Conservation (phyloP, 495 filamentous ascomycete species). For the Lophiostoma macrostomum region DNA sequence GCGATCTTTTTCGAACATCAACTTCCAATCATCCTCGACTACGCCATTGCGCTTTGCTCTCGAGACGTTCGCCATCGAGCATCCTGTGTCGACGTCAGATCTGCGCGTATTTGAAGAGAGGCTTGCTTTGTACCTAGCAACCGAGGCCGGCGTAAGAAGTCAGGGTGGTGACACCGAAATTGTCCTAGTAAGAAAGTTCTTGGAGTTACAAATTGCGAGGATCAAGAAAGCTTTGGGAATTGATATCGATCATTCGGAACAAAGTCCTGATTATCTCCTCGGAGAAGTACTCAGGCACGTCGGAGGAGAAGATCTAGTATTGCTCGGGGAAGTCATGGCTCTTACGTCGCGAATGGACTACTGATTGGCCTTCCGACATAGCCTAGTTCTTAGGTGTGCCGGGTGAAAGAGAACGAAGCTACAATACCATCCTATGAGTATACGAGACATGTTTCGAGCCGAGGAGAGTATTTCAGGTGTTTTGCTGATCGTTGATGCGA, state of each 20-base stretch:
- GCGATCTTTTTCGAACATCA: background rate
- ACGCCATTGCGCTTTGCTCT: slow-evolving; percentile 9
- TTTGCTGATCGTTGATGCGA: too few relatives aligned
- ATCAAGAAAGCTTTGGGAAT: slow-evolving; percentile 11
- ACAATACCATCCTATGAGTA: too few relatives aligned
- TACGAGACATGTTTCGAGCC: too few relatives aligned
- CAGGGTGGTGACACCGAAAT: slow-evolving; percentile 5
- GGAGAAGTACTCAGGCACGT: slow-evolving; percentile 8
- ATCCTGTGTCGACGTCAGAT: background rate
- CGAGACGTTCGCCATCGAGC: slow-evolving; percentile 1
- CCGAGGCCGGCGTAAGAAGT: slow-evolving; percentile 13
- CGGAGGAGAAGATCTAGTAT: slow-evolving; percentile 1
- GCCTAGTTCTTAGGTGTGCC: too few relatives aligned
- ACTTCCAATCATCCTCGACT: slow-evolving; percentile 1
- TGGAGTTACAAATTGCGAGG: slow-evolving; percentile 4
- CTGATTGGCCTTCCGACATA: too few relatives aligned
- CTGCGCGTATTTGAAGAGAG: background rate
- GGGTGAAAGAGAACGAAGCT: too few relatives aligned
- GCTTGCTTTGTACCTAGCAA: slow-evolving; percentile 13
- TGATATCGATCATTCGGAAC: background rate
- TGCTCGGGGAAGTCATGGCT: too few relatives aligned
- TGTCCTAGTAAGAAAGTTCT: slow-evolving; percentile 10
- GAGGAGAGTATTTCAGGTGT: too few relatives aligned
- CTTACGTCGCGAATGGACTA: too few relatives aligned
- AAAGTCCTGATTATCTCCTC: slow-evolving; percentile 5